Percentiles rank a stretch among this genome's conserved stretches.
phyloP scores from a whole-genome alignment of 2,329 filamentous ascomycete genomes.

The Metarhizium brunneum region DNA sequence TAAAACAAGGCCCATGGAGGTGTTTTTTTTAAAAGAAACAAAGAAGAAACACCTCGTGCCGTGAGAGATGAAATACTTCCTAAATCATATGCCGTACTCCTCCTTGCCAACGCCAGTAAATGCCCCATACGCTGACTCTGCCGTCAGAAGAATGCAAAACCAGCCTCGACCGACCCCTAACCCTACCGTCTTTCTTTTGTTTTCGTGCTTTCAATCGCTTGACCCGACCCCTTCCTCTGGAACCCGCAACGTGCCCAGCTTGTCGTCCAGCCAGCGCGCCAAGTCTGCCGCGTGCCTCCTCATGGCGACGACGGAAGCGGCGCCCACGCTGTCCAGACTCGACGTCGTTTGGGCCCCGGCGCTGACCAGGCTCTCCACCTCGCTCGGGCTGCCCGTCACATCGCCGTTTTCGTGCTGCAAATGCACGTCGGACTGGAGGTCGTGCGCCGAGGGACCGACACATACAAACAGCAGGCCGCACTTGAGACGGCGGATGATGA shows the following conservation, averaged over 20 bases:
- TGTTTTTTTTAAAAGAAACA: neutral
- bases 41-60: too few relatives aligned
- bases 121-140: neutral
- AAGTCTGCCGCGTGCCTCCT: constrained; percentile 50
- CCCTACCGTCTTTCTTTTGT: too few relatives aligned
- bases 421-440: constrained; percentile 12
- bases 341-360: constrained; percentile 34
- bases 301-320: constrained; percentile 40
- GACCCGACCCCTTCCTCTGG: constrained; percentile 40
- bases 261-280: constrained; percentile 50
- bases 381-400: constrained; percentile 27
- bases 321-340: constrained; percentile 27
- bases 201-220: neutral
- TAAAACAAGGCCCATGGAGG: neutral
- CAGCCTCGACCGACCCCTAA: too few relatives aligned
- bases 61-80: constrained; percentile 10
- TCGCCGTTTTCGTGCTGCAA: constrained; percentile 19
- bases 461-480: constrained; percentile 56
- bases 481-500: constrained; percentile 47
- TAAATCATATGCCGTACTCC: neutral
- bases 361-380: constrained; percentile 38
- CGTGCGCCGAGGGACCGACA: constrained; percentile 36
- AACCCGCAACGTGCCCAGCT: constrained; percentile 42
- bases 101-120: neutral
- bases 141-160: neutral